Conservation (phyloP, 2,329 filamentous ascomycete species). For the Xylariales sp. region DNA sequence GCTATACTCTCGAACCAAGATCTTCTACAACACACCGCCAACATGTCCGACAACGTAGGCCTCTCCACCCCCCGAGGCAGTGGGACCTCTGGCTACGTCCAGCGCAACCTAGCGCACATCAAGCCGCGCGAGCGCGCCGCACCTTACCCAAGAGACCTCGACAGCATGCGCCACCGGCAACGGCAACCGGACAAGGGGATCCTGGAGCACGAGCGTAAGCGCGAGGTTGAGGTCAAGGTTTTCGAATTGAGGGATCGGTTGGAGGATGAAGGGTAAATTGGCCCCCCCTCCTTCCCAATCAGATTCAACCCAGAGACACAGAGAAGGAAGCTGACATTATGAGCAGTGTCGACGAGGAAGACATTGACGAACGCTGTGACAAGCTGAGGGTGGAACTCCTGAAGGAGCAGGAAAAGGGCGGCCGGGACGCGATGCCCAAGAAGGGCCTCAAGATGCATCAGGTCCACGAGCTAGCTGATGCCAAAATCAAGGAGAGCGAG, state of each 20-base stretch:
- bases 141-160: slow-evolving; percentile 68
- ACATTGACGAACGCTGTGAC: slow-evolving; percentile 76
- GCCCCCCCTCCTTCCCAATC: background rate
- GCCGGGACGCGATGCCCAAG: slow-evolving; percentile 31
- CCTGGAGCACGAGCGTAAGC: slow-evolving; percentile 86
- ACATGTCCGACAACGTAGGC: slow-evolving; percentile 95
- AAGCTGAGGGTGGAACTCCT: slow-evolving; percentile 45
- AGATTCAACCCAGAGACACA: background rate
- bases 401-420: slow-evolving; percentile 48
- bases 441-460: slow-evolving; percentile 81
- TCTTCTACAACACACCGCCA: no score
- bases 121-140: slow-evolving; percentile 74
- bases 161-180: slow-evolving; percentile 67
- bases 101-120: slow-evolving; percentile 88
- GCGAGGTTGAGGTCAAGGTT: slow-evolving; percentile 88
- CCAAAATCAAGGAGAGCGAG: slow-evolving; percentile 95
- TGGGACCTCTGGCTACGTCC: slow-evolving; percentile 95
- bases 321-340: slow-evolving; percentile 11
- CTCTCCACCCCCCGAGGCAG: slow-evolving; percentile 90
- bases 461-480: slow-evolving; percentile 92
- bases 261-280: slow-evolving; percentile 76
- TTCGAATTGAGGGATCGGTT: slow-evolving; percentile 84
- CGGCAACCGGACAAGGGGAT: slow-evolving; percentile 89
- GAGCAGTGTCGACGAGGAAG: slow-evolving; percentile 72
- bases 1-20: no score